A percentile compares a stretch with the other conserved stretches of the same genome.
Conservation (phyloP, 2,329 filamentous ascomycete genomes). For the Tympanopsis confertula region DNA sequence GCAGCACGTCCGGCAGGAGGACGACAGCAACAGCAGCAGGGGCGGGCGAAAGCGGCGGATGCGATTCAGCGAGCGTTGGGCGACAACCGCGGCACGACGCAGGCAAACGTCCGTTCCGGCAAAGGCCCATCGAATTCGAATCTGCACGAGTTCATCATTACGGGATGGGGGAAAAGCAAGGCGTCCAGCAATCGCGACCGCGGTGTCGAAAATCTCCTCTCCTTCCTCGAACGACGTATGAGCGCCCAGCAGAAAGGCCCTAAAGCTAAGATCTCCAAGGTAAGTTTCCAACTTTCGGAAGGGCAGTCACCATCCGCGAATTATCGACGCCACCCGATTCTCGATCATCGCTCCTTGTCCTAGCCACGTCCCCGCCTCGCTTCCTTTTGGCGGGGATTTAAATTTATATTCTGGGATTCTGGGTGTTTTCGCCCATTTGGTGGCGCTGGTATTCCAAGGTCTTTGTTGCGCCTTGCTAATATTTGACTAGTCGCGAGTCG, state of each 20-base stretch:
- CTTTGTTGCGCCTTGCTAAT: conserved; percentile 30
- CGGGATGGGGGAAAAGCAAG: conserved; percentile 30
- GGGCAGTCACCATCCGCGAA: too few relatives aligned
- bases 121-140: background rate
- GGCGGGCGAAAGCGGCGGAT: background rate
- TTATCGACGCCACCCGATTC: too few relatives aligned
- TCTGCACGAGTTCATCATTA: conserved; percentile 21
- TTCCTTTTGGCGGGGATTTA: too few relatives aligned
- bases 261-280: too few relatives aligned
- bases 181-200: conserved; percentile 27
- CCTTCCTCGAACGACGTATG: conserved; percentile 31
- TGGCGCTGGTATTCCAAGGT: too few relatives aligned
- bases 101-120: background rate
- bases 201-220: conserved; percentile 25
- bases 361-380: too few relatives aligned
- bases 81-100: background rate
- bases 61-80: background rate
- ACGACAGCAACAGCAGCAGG: too few relatives aligned
- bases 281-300: too few relatives aligned
- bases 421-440: too few relatives aligned
- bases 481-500: conserved; percentile 30
- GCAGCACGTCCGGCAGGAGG: too few relatives aligned
- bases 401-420: too few relatives aligned
- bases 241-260: conserved; percentile 22
- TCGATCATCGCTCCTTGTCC: too few relatives aligned